Evolutionary conservation across 2,329 filamentous ascomycete species (phyloP).

Genomic region (Diaporthe helianthi): DNA sequence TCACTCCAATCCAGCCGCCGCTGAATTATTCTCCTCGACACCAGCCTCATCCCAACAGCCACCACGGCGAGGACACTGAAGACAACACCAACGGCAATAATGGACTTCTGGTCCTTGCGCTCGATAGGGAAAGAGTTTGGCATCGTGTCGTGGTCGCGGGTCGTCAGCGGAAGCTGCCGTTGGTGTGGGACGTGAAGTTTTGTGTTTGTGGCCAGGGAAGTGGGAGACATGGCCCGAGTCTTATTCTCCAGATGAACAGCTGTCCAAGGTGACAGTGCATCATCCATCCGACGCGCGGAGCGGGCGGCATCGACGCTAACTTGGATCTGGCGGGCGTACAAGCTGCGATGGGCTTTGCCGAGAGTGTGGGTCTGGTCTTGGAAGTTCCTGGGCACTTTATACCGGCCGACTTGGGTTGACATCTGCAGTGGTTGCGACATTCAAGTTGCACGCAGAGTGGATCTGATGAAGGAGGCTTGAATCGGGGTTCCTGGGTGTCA

Average conservation of each 20-base stretch:
- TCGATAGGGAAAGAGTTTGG: slow-evolving; percentile 20
- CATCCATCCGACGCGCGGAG: background rate
- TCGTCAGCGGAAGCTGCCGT: slow-evolving; percentile 1
- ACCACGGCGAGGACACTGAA: slow-evolving; percentile 6
- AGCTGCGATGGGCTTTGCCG: background rate
- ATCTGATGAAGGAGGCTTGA: background rate
- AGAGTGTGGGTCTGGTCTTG: slow-evolving; percentile 5
- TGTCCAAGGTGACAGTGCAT: background rate
- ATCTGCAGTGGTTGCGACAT: background rate
- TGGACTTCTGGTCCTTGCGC: slow-evolving; percentile 1
- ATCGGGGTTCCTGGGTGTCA: slow-evolving; percentile 15
- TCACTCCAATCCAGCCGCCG: slow-evolving; percentile 17
- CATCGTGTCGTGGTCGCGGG: slow-evolving; percentile 2
- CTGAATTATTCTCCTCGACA: background rate
- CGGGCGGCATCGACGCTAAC: background rate
- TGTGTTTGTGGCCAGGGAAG: background rate
- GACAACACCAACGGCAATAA: slow-evolving; percentile 8
- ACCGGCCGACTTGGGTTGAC: background rate
- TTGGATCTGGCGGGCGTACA: background rate
- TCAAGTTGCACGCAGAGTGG: background rate
- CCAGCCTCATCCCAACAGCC: slow-evolving; percentile 20
- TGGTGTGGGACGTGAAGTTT: background rate
- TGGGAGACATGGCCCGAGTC: background rate
- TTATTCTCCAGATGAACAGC: slow-evolving; percentile 13
- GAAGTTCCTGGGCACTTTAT: slow-evolving; percentile 19